Evolutionary conservation across 2,329 filamentous ascomycete species (phyloP), one percentile per base, ranked within the genome.

Genomic region (Verticillium zaregamsianum): DNA sequence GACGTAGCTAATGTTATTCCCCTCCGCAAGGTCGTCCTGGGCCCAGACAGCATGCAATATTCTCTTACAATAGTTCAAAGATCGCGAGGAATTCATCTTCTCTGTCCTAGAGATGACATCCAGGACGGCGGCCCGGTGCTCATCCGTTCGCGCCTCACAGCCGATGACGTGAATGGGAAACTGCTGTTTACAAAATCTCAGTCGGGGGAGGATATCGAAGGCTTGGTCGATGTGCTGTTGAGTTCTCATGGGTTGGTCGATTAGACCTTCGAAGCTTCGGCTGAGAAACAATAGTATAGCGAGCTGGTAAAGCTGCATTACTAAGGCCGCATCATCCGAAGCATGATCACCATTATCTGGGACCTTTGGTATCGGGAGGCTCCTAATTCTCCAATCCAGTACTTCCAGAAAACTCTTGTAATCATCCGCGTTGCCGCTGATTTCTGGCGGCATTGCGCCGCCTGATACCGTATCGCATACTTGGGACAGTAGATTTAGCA

Each of bases 1-100:
- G 12, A 12, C 14, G 11, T 55, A 55, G 28, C 28, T 23, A 28
- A 55, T 28, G 52, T 55, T 32, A n/a, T 8, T 8, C 71, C 70
- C 7, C 72, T 73, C 69, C 40, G 66, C 69, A 0, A 77, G 65
- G 56, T 77, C 74, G 4, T 74, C 68, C 55, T 77, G 75, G 3
- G 70, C 68, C 75, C 74, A 77, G 2, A 73, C 37, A 0, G 68
- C 66, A 49, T 73, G 59, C 1, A 77, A 14, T 4, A 75, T 25
- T 1, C 55, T 17, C 37, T 32, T n/a, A 8, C 70, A 70, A 3
- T 72, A 9, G 23, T 71, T 62, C 39, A 69, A 67, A 28, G 5
- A 73, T 31, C 2, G 70, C 68, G 37, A 73, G 68, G 58, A 72
- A 68, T 0, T 59, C 56, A 14, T 64, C 61, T 20, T 67, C 8